Evolutionary conservation across 2,329 filamentous ascomycete genomes (phyloP).

Genomic region (Microcyclospora pomicola): DNA sequence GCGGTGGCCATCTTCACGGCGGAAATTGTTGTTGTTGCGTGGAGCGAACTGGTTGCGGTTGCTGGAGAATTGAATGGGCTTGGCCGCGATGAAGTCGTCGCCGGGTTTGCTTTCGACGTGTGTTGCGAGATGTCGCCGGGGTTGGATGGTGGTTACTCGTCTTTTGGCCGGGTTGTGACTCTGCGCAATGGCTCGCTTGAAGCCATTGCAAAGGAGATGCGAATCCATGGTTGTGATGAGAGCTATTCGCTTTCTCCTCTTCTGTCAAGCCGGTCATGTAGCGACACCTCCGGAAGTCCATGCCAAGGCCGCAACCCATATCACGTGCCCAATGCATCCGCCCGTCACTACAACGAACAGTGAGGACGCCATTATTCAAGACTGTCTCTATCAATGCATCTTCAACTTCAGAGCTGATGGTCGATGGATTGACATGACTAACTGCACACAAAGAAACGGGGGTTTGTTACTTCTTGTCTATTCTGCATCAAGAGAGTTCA

Average conservation of each 20-base stretch:
- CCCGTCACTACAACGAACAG: too few relatives aligned
- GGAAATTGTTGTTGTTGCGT: slow-evolving; percentile 7
- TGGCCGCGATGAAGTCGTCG: slow-evolving; percentile 16
- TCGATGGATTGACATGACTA: too few relatives aligned
- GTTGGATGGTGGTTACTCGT: slow-evolving; percentile 10
- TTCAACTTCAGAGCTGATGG: too few relatives aligned
- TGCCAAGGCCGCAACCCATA: too few relatives aligned
- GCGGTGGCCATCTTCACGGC: slow-evolving; percentile 2
- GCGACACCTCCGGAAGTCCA: too few relatives aligned
- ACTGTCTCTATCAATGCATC: too few relatives aligned
- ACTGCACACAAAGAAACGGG: too few relatives aligned
- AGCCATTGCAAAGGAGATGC: slow-evolving; percentile 15
- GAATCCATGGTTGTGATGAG: slow-evolving; percentile 15
- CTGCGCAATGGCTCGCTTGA: slow-evolving; percentile 17
- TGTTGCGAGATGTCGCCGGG: slow-evolving; percentile 16
- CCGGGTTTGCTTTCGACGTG: slow-evolving; percentile 9
- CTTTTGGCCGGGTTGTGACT: slow-evolving; percentile 11
- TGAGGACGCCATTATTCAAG: too few relatives aligned
- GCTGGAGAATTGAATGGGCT: slow-evolving; percentile 16
- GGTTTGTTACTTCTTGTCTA: too few relatives aligned
- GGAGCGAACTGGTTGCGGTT: slow-evolving; percentile 14
- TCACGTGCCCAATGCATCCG: too few relatives aligned
- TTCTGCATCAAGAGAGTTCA: too few relatives aligned
- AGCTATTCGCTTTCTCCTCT: neutral
- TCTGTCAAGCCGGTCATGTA: too few relatives aligned